Conservation (phyloP, 1,284 basidiomycete species). For the Ceratobasidium sp. region DNA sequence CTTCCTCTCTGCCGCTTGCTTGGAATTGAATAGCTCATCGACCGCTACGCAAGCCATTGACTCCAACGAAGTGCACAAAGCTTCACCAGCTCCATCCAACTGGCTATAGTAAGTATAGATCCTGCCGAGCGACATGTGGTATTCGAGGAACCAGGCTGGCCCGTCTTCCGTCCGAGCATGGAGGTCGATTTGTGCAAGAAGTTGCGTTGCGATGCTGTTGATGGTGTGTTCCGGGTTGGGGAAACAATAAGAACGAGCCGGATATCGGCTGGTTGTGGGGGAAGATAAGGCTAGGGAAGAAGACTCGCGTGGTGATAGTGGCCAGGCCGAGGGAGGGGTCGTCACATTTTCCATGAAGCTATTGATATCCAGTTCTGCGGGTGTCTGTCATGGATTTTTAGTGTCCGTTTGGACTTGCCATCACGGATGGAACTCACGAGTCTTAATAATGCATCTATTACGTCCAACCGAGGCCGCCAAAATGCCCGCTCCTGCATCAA, state of each 20-base stretch:
- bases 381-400: background rate
- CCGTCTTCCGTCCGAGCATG: slow-evolving; percentile 17
- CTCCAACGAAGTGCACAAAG: background rate
- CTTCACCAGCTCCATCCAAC: background rate
- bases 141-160: slow-evolving; percentile 22
- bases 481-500: slow-evolving; percentile 29
- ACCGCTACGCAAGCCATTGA: slow-evolving; percentile 19
- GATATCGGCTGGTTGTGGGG: too few relatives aligned
- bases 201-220: background rate
- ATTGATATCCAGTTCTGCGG: slow-evolving; percentile 4
- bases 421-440: slow-evolving; percentile 1
- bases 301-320: background rate
- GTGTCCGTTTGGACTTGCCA: background rate
- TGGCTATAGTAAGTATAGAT: slow-evolving; percentile 29
- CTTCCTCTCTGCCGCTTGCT: background rate
- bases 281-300: background rate
- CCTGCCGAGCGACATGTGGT: slow-evolving; percentile 21
- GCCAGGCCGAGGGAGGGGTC: slow-evolving; percentile 7
- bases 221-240: slow-evolving; percentile 13
- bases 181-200: slow-evolving; percentile 5
- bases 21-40: slow-evolving; percentile 16
- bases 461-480: slow-evolving; percentile 35
- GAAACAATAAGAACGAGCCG: background rate
- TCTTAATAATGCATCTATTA: slow-evolving; percentile 17
- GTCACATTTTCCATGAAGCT: slow-evolving; percentile 21